Evolutionary conservation across 352 stramenopile species (phyloP).

Genomic region (Aphanomyces euteiches): DNA sequence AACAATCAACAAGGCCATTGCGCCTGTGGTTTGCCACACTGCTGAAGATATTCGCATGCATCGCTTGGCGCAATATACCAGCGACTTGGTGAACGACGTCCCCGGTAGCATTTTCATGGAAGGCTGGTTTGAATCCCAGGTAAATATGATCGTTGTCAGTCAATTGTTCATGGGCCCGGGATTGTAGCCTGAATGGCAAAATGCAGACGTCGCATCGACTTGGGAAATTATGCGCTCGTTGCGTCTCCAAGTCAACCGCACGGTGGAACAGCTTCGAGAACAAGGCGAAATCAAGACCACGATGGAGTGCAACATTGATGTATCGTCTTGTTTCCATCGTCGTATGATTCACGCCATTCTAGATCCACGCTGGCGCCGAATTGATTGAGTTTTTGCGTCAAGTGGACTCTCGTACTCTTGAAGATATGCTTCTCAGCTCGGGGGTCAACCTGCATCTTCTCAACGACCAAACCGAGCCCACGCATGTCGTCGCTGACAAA

Average conservation of each 20-base stretch:
- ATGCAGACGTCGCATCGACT: conserved; percentile 52
- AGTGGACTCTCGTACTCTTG: conserved; percentile 37
- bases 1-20: conserved; percentile 57
- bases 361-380: conserved; percentile 43
- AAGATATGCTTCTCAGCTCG: conserved; percentile 72
- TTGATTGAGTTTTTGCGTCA: conserved; percentile 31
- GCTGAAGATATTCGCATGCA: conserved; percentile 96
- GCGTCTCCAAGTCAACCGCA: conserved; percentile 73
- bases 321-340: conserved; percentile 52
- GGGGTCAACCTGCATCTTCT: conserved; percentile 44
- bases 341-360: conserved; percentile 49
- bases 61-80: conserved; percentile 50
- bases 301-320: conserved; percentile 74
- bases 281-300: conserved; percentile 56
- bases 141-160: conserved; percentile 43
- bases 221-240: conserved; percentile 89
- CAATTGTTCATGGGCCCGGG: too few species aligned
- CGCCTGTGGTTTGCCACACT: conserved; percentile 93
- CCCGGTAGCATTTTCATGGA: conserved; percentile 71
- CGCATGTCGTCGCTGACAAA: conserved; percentile 38
- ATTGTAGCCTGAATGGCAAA: conserved; percentile 42
- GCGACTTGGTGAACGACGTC: conserved; percentile 51
- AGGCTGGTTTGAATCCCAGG: conserved; percentile 38
- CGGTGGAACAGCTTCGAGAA: conserved; percentile 68
- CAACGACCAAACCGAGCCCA: conserved; percentile 41